Base-by-base conservation (phyloP, 495 filamentous ascomycete genomes). In the Xylaria flabelliformis region DNA sequence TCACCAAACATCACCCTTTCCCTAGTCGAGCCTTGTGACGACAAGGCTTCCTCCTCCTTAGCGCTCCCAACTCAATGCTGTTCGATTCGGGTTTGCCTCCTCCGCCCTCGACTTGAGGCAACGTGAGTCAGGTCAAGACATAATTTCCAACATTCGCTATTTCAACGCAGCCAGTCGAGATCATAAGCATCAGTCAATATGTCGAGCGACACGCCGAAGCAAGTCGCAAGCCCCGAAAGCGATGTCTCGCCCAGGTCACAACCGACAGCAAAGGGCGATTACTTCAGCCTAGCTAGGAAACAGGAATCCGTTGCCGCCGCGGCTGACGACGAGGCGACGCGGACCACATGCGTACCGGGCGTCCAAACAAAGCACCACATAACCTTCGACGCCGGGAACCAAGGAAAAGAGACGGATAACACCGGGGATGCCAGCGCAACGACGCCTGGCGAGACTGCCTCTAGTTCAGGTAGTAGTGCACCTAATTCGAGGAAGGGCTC, bases 41-140 rank as follows among this genome's bases (percentile, higher is more conserved):
- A 39, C 70, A 51, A 56, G 63, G 63, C 41, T 67, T 63, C 53
- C 34, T 56, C 58, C 36, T 51, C 21, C 8, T 48, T 61, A 64
- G 10, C 56, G 51, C 70, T 67, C 70, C 64, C 63, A 58, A 66
- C 77, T 80, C 82, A 77, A 84, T 84, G 83, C 83, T 69, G 75
- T 76, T 75, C 76, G 50, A 75, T 78, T 75, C 77, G 71, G 79
- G 73, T 75, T 76, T 81, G 79, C 82, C 80, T 81, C 80, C 83
- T 81, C 83, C 80, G 83, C 81, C 82, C 83, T 83, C 82, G 77
- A 66, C 67, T 74, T 72, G 83, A 85, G 83, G 82, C 77, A 81
- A 78, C 75, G 75, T 75, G 76, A 80, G 81, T 80, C 69, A 80
- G 80, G 82, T 82, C 78, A 77, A 80, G 79, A 73, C 69, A 73